Percentiles rank a stretch among this genome's conserved stretches.
Evolutionary conservation across 768 basidiomycete genomes (phyloP).

Genomic region (Gloeopeniophorella convolvens): DNA sequence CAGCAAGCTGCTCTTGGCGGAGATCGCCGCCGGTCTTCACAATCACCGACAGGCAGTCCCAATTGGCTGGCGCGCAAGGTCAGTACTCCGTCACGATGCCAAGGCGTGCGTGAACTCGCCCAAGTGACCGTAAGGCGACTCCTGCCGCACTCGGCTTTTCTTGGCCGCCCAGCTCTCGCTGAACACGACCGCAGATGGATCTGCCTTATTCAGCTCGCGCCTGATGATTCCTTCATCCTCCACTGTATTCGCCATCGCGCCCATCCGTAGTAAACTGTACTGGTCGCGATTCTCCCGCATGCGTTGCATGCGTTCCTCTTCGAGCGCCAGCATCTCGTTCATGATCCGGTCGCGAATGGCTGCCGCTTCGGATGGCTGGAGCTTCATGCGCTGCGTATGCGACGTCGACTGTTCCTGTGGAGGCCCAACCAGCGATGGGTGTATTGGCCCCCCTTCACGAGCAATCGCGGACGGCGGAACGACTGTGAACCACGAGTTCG

Average conservation of each 20-base stretch:
- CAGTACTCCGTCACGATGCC: neutral
- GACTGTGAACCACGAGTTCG: conserved; percentile 24
- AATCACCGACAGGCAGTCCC: conserved; percentile 94
- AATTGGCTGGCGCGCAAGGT: conserved; percentile 42
- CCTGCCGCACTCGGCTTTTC: conserved; percentile 89
- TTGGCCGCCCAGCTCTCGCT: conserved; percentile 93
- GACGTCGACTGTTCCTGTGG: conserved; percentile 18
- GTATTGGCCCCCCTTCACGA: conserved; percentile 22
- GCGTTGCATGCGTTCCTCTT: conserved; percentile 93
- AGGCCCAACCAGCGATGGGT: conserved; percentile 28
- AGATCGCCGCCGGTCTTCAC: conserved; percentile 97
- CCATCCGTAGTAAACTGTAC: conserved; percentile 55
- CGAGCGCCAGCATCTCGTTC: conserved; percentile 95
- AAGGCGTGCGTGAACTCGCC: conserved; percentile 39
- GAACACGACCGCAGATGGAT: conserved; percentile 94
- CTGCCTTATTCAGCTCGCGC: conserved; percentile 87
- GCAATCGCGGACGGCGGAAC: conserved; percentile 12
- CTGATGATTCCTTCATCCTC: conserved; percentile 95
- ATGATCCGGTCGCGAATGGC: conserved; percentile 94
- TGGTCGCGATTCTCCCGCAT: conserved; percentile 71
- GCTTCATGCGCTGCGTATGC: conserved; percentile 48
- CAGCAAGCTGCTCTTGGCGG: conserved; percentile 95
- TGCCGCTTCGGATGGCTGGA: conserved; percentile 78
- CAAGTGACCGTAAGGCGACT: conserved; percentile 94
- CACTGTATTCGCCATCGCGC: conserved; percentile 15